Conservation (phyloP, 169 alveolate species). For the Eimeria mitis region DNA sequence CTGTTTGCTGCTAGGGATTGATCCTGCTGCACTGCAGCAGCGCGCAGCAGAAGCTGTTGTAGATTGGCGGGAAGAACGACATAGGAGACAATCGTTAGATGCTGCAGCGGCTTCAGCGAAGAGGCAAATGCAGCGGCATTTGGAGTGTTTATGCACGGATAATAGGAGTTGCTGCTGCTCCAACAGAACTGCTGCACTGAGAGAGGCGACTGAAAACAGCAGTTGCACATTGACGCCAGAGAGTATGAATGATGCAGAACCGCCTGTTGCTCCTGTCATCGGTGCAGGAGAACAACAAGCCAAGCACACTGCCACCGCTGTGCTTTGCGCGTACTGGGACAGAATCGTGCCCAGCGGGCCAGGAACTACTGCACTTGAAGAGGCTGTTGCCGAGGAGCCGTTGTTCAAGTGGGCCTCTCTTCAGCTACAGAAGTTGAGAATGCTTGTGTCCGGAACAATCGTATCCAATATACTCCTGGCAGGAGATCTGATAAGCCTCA, state of each 20-base stretch:
- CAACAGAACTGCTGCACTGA: not conserved
- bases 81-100: constrained; percentile 26
- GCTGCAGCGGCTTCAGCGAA: constrained; percentile 54
- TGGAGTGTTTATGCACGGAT: constrained; percentile 17
- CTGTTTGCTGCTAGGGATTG: constrained; percentile 51
- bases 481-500: constrained; percentile 45
- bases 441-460: constrained; percentile 60
- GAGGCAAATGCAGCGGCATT: constrained; percentile 28
- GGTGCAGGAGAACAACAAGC: not conserved
- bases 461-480: constrained; percentile 53
- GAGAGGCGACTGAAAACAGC: not conserved
- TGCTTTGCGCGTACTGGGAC: constrained; percentile 58
- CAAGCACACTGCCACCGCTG: constrained; percentile 23
- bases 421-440: constrained; percentile 69
- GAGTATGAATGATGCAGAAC: not conserved
- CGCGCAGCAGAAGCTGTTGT: constrained; percentile 37
- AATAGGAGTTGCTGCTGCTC: constrained; percentile 48
- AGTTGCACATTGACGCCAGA: not conserved
- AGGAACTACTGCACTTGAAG: constrained; percentile 1
- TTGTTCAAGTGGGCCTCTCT: constrained; percentile 61
- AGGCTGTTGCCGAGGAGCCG: not conserved
- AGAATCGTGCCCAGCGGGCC: not conserved
- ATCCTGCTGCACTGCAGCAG: not conserved
- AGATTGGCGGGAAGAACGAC: constrained; percentile 51
- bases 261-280: not conserved